Evolutionary conservation across 2,329 filamentous ascomycete genomes (phyloP), one percentile per base, ranked within the genome.

Genomic region (Colletotrichum sp.): DNA sequence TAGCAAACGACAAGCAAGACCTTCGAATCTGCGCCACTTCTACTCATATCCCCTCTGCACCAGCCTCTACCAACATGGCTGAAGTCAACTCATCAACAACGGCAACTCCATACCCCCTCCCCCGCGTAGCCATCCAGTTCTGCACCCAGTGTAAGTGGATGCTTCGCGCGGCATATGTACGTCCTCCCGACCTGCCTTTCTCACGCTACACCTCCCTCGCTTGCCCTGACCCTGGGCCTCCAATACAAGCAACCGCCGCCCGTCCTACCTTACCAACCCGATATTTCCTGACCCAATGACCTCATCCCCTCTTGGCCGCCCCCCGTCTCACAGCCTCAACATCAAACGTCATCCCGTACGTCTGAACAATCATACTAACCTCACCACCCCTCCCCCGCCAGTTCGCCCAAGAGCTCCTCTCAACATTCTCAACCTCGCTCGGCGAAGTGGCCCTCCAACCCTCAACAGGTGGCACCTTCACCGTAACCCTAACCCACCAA

Each of bases 71-170:
- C 18, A 36, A 48, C 43, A 75, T 75, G 73, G n/a, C 73, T 52
- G 73, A 69, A 21, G 43, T 34, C 8, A 21, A 16, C 36, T 1
- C 58, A 13, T 38, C 64, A 18, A 30, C 32, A 15, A 26, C 55
- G 13, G 21, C 72, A 18, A 21, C 71, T 2, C 66, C 66, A 30
- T 58, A 26, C 52, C 83, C 84, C 30, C 86, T 94, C 13, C 96
- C 96, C 5, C 92, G 95, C 61, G 89, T 98, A 69, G 93, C 93
- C n/a, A 98, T 98, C 81, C 92, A 94, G 79, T 98, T 95, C 86
- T 98, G 96, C 87, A 98, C 95, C 1, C 95, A 98, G 86, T 98
- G 96, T 85, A 94, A 95, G 86, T 98, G 96, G 95, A 95, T 97
- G 91, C 87, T 97, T 13, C 88, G 95, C 76, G 95, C 95, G 43